These are phyloP conservation scores for Agrocybe pediades DNA, from an alignment of 768 basidiomycete genomes.

Conservation along the genomic window DNA sequence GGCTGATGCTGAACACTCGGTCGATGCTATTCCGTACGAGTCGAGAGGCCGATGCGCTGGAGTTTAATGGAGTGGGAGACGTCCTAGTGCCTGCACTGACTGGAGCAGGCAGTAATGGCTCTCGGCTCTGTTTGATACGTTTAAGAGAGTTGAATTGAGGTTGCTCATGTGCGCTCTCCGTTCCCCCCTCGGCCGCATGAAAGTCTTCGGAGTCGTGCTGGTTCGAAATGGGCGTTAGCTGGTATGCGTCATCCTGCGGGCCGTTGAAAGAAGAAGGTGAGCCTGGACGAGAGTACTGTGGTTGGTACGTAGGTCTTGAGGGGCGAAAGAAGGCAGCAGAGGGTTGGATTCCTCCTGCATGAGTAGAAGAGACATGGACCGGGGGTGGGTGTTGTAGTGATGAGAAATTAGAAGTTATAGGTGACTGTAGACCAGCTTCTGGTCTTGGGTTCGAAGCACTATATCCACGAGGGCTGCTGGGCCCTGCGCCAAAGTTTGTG, in stretches of 20 bases:
- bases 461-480: conserved; percentile 17
- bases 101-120: conserved; percentile 67
- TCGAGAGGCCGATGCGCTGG: conserved; percentile 27
- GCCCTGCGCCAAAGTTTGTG: conserved; percentile 16
- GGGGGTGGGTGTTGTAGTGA: conserved; percentile 14
- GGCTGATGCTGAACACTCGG: conserved; percentile 53
- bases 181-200: conserved; percentile 18
- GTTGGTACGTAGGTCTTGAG: conserved; percentile 54
- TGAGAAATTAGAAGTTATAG: conserved; percentile 2
- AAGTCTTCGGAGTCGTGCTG: conserved; percentile 45
- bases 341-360: conserved; percentile 76
- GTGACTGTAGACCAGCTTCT: conserved; percentile 17
- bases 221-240: conserved; percentile 39
- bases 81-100: conserved; percentile 26
- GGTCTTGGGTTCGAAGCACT: conserved; percentile 8
- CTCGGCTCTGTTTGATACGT: conserved; percentile 65
- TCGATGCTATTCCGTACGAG: conserved; percentile 64
- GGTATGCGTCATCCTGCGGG: conserved; percentile 24
- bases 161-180: conserved; percentile 23
- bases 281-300: conserved; percentile 37
- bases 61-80: conserved; percentile 25
- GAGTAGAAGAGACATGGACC: conserved; percentile 44
- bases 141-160: conserved; percentile 35
- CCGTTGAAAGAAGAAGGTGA: conserved; percentile 22
- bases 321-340: conserved; percentile 81